Evolutionary conservation across 768 basidiomycete species (phyloP).

Genomic region (Pleurotus salmoneostramineus): DNA sequence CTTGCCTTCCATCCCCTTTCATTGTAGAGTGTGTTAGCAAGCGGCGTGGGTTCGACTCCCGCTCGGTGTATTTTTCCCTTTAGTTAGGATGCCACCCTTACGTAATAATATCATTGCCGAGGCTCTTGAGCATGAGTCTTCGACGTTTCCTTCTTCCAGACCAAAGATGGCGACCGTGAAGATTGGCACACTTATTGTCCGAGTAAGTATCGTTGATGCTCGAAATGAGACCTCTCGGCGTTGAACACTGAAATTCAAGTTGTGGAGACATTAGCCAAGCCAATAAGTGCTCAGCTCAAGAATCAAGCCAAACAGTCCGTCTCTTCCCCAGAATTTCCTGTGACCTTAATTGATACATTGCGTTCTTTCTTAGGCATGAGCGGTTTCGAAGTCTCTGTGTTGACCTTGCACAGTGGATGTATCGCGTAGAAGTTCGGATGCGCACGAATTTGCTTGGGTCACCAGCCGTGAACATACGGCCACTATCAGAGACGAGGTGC

Average conservation of each 20-base stretch:
- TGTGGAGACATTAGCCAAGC: constrained; percentile 76
- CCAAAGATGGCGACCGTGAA: constrained; percentile 66
- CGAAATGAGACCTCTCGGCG: neutral
- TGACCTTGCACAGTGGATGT: constrained; percentile 71
- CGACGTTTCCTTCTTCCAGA: no score
- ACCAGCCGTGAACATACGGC: constrained; percentile 65
- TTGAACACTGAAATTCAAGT: neutral
- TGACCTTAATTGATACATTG: neutral
- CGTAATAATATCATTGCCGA: no score
- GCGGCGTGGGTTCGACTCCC: no score
- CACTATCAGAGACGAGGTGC: constrained; percentile 73
- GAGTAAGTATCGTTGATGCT: constrained; percentile 40
- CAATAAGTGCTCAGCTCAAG: constrained; percentile 67
- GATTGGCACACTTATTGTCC: constrained; percentile 68
- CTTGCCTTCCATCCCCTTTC: no score
- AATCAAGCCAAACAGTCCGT: constrained; percentile 65
- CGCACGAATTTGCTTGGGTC: constrained; percentile 78
- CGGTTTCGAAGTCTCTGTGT: constrained; percentile 70
- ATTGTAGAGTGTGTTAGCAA: no score
- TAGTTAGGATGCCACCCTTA: no score
- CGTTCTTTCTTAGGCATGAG: constrained; percentile 50
- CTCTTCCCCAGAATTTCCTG: neutral
- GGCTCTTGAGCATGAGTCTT: no score
- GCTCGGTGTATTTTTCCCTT: no score
- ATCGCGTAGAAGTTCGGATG: constrained; percentile 67